Percentiles rank a stretch among this genome's conserved stretches.
Conservation (phyloP, 1,139 yeast species). For the Eremothecium sinecaudum region DNA sequence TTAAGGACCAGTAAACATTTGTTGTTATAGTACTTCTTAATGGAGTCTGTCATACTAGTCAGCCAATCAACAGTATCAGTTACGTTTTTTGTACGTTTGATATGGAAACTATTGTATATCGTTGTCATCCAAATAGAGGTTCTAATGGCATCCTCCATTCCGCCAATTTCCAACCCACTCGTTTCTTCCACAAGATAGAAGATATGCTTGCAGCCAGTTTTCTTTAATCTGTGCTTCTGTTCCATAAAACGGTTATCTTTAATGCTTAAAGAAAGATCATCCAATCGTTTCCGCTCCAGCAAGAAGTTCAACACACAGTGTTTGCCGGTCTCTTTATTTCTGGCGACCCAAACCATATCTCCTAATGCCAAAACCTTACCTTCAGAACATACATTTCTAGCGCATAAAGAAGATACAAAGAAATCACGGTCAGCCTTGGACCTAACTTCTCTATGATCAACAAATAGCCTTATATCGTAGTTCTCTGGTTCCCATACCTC, state of each 20-base stretch:
- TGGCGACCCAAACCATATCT: slow-evolving; percentile 85
- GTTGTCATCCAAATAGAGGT: slow-evolving; percentile 72
- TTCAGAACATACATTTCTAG: slow-evolving; percentile 44
- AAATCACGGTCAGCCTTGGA: slow-evolving; percentile 55
- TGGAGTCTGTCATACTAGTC: slow-evolving; percentile 44
- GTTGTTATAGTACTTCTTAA: slow-evolving; percentile 34
- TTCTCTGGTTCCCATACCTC: slow-evolving; percentile 43
- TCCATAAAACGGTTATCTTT: slow-evolving; percentile 81
- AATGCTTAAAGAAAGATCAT: slow-evolving; percentile 75
- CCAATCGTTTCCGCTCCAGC: slow-evolving; percentile 80
- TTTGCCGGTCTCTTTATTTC: slow-evolving; percentile 44
- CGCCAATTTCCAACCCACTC: slow-evolving; percentile 36
- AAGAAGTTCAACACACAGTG: slow-evolving; percentile 70
- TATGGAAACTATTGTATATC: slow-evolving; percentile 55
- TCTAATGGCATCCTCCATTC: slow-evolving; percentile 55
- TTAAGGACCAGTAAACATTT: slow-evolving; percentile 40
- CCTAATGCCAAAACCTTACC: slow-evolving; percentile 65
- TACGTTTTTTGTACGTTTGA: slow-evolving; percentile 58
- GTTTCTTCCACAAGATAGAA: slow-evolving; percentile 81
- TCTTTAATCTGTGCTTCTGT: slow-evolving; percentile 67
- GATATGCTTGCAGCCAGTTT: slow-evolving; percentile 57
- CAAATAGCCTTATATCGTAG: slow-evolving; percentile 50
- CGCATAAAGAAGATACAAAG: slow-evolving; percentile 46
- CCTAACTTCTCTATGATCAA: slow-evolving; percentile 76
- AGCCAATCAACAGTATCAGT: slow-evolving; percentile 70